phyloP scores from a whole-genome alignment of 768 basidiomycete species.

The Wakefieldia striispora region DNA sequence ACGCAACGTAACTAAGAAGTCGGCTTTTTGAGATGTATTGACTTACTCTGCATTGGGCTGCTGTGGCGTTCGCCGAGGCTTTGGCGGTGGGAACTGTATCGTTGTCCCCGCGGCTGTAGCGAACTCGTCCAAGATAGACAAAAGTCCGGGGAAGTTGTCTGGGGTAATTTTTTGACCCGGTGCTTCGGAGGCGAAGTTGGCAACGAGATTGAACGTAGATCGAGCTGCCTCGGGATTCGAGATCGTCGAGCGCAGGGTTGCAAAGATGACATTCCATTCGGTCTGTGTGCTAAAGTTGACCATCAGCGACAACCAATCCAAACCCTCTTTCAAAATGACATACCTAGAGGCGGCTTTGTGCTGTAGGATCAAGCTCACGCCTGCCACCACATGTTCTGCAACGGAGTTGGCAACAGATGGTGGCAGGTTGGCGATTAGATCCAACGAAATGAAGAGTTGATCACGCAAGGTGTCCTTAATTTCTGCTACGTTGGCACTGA shows the following conservation, averaged over 20 bases:
- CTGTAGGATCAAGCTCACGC: constrained; percentile 76
- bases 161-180: constrained; percentile 55
- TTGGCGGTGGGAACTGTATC: constrained; percentile 56
- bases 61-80: constrained; percentile 49
- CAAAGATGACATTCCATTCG: constrained; percentile 93
- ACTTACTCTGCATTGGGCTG: constrained; percentile 52
- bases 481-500: background rate
- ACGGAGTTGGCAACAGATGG: constrained; percentile 74
- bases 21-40: background rate
- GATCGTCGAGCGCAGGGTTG: constrained; percentile 81
- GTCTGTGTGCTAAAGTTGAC: constrained; percentile 67
- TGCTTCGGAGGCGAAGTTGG: constrained; percentile 61
- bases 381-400: constrained; percentile 88
- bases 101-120: constrained; percentile 70
- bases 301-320: constrained; percentile 2
- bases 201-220: constrained; percentile 77
- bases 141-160: constrained; percentile 80
- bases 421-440: constrained; percentile 81
- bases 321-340: background rate
- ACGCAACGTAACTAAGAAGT: background rate
- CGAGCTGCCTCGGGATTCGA: constrained; percentile 86
- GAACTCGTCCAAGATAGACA: constrained; percentile 85
- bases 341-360: constrained; percentile 69
- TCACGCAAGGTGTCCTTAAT: constrained; percentile 77
- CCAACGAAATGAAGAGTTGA: constrained; percentile 92